Evolutionary conservation across 2,329 filamentous ascomycete genomes (phyloP), one percentile per base, ranked within the genome.

Genomic region (Grosmannia serpens): DNA sequence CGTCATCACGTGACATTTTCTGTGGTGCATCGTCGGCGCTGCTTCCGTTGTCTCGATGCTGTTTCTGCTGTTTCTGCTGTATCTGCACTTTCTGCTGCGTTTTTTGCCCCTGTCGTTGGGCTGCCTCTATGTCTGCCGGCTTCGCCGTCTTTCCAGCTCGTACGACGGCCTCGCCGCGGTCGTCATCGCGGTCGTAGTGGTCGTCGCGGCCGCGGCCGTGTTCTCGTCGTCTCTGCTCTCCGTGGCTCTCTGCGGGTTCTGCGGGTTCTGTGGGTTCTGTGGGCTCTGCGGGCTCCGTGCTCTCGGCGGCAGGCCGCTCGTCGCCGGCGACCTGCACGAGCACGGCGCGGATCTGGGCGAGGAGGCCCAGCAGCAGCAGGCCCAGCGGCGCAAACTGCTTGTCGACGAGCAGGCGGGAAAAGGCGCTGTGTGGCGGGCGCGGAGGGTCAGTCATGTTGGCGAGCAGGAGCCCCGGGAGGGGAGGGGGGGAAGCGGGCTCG

Each of bases 331-430:
- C 64, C 11, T 77, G 65, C 10, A 69, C 69, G 55, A 82, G 69
- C 1, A 75, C 69, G 55, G 71, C 71, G 61, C 79, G 71, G 26
- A 86, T 70, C 61, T 82, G 81, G 4, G 85, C 84, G 59, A 91
- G 71, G 1, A 81, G 71, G 24, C 80, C 83, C 52, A 91, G 68
- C 11, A 92, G 76, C 62, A 88, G 77, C 24, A 90, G 74, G 4
- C 88, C 89, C 3, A 92, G 75, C 4, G 83, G 75, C 2, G 88
- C 82, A 69, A 88, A 88, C 66, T 90, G 88, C 38, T 79, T 82
- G 69, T 91, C 87, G 22, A 85, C 84, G 4, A 86, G 74, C 49
- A 92, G 73, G 62, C 85, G 85, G 1, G 84, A 84, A 68, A 92
- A 91, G 1, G 81, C 73, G 6, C 81, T 84, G 58, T 55, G 13